Conservation (phyloP, 805 yeast species). For the Soucietia sequanensis region DNA sequence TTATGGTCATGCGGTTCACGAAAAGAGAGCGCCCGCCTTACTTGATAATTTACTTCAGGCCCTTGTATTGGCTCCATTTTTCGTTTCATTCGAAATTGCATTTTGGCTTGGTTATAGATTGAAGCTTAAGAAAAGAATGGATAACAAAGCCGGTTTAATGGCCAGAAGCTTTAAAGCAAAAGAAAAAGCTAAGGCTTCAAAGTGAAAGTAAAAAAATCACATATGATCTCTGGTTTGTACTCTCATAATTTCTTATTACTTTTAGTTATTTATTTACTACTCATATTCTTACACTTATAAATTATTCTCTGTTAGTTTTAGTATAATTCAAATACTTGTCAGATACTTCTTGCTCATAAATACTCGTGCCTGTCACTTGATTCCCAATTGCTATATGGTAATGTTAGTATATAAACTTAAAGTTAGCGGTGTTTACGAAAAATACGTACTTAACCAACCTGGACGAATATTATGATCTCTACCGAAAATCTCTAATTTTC, state of each 20-base stretch:
- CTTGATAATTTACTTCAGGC: slow-evolving; percentile 83
- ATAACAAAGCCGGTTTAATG: slow-evolving; percentile 41
- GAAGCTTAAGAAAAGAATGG: slow-evolving; percentile 51
- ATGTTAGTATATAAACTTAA: slow-evolving; percentile 5
- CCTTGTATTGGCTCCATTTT: slow-evolving; percentile 85
- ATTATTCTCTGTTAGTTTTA: too few relatives aligned
- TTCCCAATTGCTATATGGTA: slow-evolving; percentile 65
- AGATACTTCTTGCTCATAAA: slow-evolving; percentile 58
- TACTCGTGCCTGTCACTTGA: slow-evolving; percentile 60
- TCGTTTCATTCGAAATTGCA: slow-evolving; percentile 75
- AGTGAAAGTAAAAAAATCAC: too few relatives aligned
- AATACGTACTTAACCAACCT: slow-evolving; percentile 72
- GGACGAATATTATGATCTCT: slow-evolving; percentile 80
- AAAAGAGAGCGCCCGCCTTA: slow-evolving; percentile 81
- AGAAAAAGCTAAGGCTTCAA: slow-evolving; percentile 8
- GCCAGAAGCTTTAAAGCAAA: slow-evolving; percentile 32
- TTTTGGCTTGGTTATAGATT: slow-evolving; percentile 63
- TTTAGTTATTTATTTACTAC: too few relatives aligned
- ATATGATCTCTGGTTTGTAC: background rate
- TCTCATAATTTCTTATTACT: slow-evolving; percentile 1
- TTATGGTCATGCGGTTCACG: slow-evolving; percentile 82
- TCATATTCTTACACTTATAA: too few relatives aligned
- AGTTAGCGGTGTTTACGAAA: background rate
- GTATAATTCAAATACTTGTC: slow-evolving; percentile 32
- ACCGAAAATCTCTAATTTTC: slow-evolving; percentile 89